A percentile compares a stretch with the other conserved stretches of the same genome.
These are phyloP conservation scores for Achaetomium macrosporum DNA, from an alignment of 2,329 filamentous ascomycete genomes.

Conservation along the genomic window DNA sequence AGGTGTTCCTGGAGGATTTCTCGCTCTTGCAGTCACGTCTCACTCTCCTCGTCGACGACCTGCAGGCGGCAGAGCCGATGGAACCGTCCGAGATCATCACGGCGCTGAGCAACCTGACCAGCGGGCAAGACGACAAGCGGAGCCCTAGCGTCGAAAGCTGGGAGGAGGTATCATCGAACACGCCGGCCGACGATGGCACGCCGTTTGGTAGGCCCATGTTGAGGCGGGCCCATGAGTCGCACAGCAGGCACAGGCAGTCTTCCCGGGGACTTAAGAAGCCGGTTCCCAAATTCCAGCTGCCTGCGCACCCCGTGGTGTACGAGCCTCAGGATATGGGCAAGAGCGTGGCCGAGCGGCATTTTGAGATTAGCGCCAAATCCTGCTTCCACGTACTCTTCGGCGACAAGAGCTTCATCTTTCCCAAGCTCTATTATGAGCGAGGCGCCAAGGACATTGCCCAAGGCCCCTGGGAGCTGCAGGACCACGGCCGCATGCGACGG, in stretches of 20 bases:
- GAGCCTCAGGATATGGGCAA: constrained; percentile 76
- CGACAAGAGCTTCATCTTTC: constrained; percentile 91
- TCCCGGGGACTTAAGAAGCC: constrained; percentile 31
- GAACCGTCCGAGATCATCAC: constrained; percentile 64
- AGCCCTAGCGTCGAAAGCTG: constrained; percentile 82
- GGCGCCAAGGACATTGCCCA: constrained; percentile 75
- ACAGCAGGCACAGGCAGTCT: constrained; percentile 32
- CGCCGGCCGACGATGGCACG: constrained; percentile 55
- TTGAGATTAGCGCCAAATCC: constrained; percentile 87
- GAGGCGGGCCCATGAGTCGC: constrained; percentile 32
- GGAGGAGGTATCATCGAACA: constrained; percentile 68
- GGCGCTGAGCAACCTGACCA: constrained; percentile 69
- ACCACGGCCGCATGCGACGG: constrained; percentile 65
- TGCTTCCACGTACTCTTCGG: constrained; percentile 96
- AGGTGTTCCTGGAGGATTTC: constrained; percentile 86
- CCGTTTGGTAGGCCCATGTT: constrained; percentile 35
- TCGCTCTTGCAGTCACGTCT: constrained; percentile 75
- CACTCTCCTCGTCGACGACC: constrained; percentile 78
- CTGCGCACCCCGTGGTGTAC: constrained; percentile 73
- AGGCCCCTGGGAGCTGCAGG: constrained; percentile 72
- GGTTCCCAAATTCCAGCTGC: constrained; percentile 71
- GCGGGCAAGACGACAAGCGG: constrained; percentile 49
- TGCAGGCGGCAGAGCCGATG: constrained; percentile 64
- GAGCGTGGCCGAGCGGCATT: constrained; percentile 71
- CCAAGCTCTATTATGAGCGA: constrained; percentile 80